Base-by-base conservation (phyloP, 2,329 filamentous ascomycete species). In the Aspergillus nomiae region DNA sequence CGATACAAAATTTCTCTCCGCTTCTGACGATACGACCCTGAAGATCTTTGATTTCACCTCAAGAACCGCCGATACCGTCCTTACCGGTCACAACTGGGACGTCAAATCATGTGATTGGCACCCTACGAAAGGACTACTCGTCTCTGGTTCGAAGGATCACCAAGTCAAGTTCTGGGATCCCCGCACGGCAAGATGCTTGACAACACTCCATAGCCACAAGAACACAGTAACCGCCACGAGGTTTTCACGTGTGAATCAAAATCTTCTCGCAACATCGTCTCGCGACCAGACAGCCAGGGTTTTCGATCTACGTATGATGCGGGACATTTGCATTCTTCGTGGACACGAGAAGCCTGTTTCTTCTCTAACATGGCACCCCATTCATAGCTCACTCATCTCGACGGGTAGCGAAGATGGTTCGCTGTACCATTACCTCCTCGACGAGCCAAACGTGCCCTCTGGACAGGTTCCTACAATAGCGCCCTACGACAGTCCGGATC, bases 21-120 rank as follows among this genome's bases (percentile, higher is more conserved):
- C 94, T 28, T 95, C 92, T 21, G 95, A 99, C 76, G 95, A 99
- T 76, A 93, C 92, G 1, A 91, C 90, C 0, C 84, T 98, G 55
- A 97, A 97, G 79, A 95, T 99, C 63, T 98, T 95, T 76, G 95
- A 99, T 77, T 99, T 99, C 78, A 92, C 93, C 11, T 88, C 89
- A 32, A 92, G 93, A 21, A 85, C 88, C 28, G 91, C 93, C 76
- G 94, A 98, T 73, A 90, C 90, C 0, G 90, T 90, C 12, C 81
- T 99, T 45, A 91, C 90, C 45, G 95, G 95, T n/a, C 95, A 99
- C 77, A 92, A 93, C 67, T 99, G 95, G 95, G 95, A 99, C 75
- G 94, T 92, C 24, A 98, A 98, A 78, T 92, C 89, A 59, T 96
- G 96, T 62, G 94, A 99, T 76, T 99, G 95, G 95, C 95, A 99